Evolutionary conservation across 1,139 yeast species (phyloP), one percentile per base, ranked within the genome.

Genomic region (Saccharomyces hybrid): DNA sequence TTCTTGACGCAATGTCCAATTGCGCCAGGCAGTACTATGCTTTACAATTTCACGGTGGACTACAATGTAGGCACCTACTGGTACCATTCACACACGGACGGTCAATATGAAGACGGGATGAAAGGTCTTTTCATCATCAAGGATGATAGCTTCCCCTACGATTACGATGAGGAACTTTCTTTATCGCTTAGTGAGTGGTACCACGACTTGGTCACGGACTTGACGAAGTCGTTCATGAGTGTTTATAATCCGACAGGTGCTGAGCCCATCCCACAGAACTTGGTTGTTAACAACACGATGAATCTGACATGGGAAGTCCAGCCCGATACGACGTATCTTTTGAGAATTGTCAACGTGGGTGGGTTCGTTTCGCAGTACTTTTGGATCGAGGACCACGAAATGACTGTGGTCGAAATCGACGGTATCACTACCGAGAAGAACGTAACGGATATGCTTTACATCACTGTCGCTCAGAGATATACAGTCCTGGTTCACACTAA

Each of bases 241-340:
- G 72, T 86, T 59, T 85, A 79, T 74, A 91, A 91, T 72, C 98
- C 98, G 49, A 88, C 97, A 5, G 98, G 98, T 60, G 97, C 97
- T 38, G 98, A 91, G 72, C 98, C 98, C 48, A 82, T 91, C 63
- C 98, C 98, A 2, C 83, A 86, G 64, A 83, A 83, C 67, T 69
- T 86, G 61, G 75, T 89, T 64, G 78, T 89, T 71, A 90, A 91
- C 74, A 89, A 90, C 67, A 82, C 95, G 6, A 81, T 77, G 68
- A 85, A 86, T 70, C 75, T 76, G 56, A 81, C 89, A 16, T 81
- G 90, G 82, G 60, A 73, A 8, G 95, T 91, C 49, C 66, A 84
- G 71, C 95, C 97, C 4, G 81, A 83, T 70, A 88, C 82, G 46
- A 90, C 96, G 8, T 91, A 91, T 70, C 75, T 87, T 63, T 62